These are phyloP conservation scores for Takakia lepidozioides DNA, from an alignment of 225 moss, liverwort and hornwort genomes.

Conservation along the genomic window DNA sequence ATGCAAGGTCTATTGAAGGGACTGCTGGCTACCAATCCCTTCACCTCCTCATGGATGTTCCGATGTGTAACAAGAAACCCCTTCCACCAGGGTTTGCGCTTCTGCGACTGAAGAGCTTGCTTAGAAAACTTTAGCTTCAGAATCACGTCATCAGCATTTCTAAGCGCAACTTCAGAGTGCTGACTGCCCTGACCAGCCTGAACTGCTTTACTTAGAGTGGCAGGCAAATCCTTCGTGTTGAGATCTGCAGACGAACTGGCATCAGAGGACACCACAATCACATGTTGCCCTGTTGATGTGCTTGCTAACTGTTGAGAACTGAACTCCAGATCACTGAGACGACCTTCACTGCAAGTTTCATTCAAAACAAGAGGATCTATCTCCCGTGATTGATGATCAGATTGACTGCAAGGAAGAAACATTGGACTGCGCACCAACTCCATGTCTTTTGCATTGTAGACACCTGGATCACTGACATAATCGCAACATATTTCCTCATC, in stretches of 20 bases:
- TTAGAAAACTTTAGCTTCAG: constrained; percentile 17
- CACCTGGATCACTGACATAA: constrained; percentile 76
- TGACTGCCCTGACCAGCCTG: constrained; percentile 6
- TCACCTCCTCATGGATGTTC: constrained; percentile 21
- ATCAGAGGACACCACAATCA: constrained; percentile 23
- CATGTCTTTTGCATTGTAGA: constrained; percentile 40
- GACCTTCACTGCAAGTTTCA: constrained; percentile 50
- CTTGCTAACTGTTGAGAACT: constrained; percentile 23
- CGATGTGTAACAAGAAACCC: constrained; percentile 33
- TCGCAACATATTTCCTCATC: constrained; percentile 51
- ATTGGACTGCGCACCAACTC: constrained; percentile 8
- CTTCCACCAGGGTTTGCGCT: constrained; percentile 50
- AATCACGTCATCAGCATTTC: constrained; percentile 16
- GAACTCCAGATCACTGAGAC: constrained; percentile 27
- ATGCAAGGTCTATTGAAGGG: constrained; percentile 18
- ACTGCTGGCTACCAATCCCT: constrained; percentile 11
- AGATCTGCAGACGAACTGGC: constrained; percentile 16
- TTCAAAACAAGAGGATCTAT: constrained; percentile 20
- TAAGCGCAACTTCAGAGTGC: constrained; percentile 27
- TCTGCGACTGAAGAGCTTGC: constrained; percentile 10
- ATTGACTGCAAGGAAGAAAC: constrained; percentile 4
- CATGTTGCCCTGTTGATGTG: constrained; percentile 16
- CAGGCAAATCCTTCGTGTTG: constrained; percentile 20
- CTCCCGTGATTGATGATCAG: constrained; percentile 14
- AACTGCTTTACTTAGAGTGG: constrained; percentile 10